Conservation (phyloP, 2,329 filamentous ascomycete genomes). For the Alternaria longipes region DNA sequence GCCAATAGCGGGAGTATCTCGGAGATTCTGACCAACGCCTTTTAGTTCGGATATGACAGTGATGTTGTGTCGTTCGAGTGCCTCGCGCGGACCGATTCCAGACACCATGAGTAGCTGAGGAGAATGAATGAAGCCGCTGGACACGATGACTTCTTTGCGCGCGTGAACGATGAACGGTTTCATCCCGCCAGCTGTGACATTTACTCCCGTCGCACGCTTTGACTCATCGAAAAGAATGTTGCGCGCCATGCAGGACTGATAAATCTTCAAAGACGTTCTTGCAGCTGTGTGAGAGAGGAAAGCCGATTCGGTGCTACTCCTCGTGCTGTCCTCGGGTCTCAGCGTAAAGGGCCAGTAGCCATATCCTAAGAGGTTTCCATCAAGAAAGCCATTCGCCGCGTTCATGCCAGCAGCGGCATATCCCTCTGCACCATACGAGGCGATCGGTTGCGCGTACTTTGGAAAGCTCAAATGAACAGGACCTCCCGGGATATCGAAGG, state of each 20-base stretch:
- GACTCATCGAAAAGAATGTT: conserved; percentile 12
- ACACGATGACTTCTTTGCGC: conserved; percentile 14
- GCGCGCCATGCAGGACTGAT: conserved; percentile 16
- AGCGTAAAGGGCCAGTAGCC: conserved; percentile 17
- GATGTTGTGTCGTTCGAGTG: conserved; percentile 10
- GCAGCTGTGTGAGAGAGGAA: conserved; percentile 12
- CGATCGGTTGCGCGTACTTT: conserved; percentile 19
- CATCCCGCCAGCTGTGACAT: conserved; percentile 13
- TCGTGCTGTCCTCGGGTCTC: conserved; percentile 12
- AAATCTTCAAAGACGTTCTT: conserved; percentile 15
- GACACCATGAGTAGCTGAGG: conserved; percentile 16
- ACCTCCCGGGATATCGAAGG: conserved; percentile 12
- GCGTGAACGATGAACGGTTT: conserved; percentile 9
- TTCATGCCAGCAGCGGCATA: conserved; percentile 14
- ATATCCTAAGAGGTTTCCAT: conserved; percentile 13
- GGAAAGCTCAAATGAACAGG: conserved; percentile 20
- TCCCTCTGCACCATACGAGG: conserved; percentile 16
- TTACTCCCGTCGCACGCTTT: conserved; percentile 12
- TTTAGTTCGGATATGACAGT: conserved; percentile 10
- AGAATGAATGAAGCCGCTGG: conserved; percentile 9
- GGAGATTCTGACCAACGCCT: conserved; percentile 13
- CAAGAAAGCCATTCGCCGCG: conserved; percentile 12
- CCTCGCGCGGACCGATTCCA: conserved; percentile 13
- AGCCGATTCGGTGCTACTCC: conserved; percentile 14
- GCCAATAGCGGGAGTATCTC: conserved; percentile 10